Evolutionary conservation across 805 yeast species (phyloP), one percentile per base, ranked within the genome.

Genomic region (Wickerhamomyces canadensis): DNA sequence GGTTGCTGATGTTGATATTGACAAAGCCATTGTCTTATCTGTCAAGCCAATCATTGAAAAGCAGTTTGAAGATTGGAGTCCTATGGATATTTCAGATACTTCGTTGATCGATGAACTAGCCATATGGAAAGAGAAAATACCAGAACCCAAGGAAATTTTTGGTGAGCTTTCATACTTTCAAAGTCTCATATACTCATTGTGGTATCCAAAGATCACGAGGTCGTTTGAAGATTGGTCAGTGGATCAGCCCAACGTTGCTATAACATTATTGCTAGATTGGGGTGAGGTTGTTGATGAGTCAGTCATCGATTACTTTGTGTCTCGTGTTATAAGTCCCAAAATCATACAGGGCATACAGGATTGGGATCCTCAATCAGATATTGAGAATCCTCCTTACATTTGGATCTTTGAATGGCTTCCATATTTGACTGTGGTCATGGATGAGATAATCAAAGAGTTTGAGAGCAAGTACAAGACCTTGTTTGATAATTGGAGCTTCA

Each of bases 181-280:
- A 29, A 51, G 61, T 23, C 38, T 70, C 41, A 42, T 72, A 12
- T 46, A 57, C 14, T 41, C 48, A 5, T 34, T 51, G 4, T 69
- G 73, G 71, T 44, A 55, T 4, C 63, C 66, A 0, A 58, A 56
- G 16, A 47, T 67, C 5, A 37, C 49, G 2, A 25, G 45, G 0
- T 51, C 51, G 11, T 51, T 70, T 11, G 34, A 48, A 8, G 45
- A 54, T 6, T 72, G 78, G 77, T 44, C 61, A 8, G 50, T 61
- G 5, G 35, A 47, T 14, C 60, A 63, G 28, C 70, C 76, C 1
- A 60, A 63, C 32, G 36, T 65, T 11, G 67, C 65, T 1, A 52
- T 72, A 6, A 50, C 62, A 1, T 38, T 69, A 3, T 35, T 73
- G 0, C 55, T 70, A 15, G 65, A 63, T 16, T 70, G 75, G 78